Percentiles rank a stretch among this genome's conserved stretches.
phyloP scores from a whole-genome alignment of 768 basidiomycete genomes.

The Leccinum subgranulosum region DNA sequence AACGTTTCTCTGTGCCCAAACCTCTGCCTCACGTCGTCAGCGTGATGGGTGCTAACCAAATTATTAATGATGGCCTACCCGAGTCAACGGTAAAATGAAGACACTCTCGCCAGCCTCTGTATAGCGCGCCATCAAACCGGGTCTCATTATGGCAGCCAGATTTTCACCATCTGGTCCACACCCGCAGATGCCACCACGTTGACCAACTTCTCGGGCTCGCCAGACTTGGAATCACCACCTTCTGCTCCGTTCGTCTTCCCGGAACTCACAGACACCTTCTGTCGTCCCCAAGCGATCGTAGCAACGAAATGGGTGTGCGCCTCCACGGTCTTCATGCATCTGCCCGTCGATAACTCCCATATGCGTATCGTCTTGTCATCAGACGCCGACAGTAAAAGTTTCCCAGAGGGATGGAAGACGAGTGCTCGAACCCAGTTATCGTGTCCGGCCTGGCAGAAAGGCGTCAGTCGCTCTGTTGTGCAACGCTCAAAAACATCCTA shows the following conservation, averaged over 20 bases:
- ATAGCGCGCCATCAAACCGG: constrained; percentile 5
- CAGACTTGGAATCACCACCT: constrained; percentile 32
- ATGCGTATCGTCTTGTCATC: constrained; percentile 91
- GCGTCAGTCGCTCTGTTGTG: constrained; percentile 3
- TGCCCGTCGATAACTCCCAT: constrained; percentile 84
- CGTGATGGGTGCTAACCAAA: not conserved
- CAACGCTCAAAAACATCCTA: constrained; percentile 31
- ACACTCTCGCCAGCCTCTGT: constrained; percentile 13
- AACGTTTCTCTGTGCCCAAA: constrained; percentile 12
- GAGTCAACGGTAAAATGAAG: constrained; percentile 11
- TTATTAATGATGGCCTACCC: constrained; percentile 13
- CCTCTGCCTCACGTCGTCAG: constrained; percentile 10
- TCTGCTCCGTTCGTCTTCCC: constrained; percentile 37
- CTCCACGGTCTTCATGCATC: constrained; percentile 83
- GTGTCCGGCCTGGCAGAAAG: constrained; percentile 57
- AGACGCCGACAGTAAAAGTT: constrained; percentile 85
- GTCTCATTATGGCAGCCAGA: constrained; percentile 52
- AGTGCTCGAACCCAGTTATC: constrained; percentile 91
- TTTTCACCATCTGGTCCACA: constrained; percentile 64
- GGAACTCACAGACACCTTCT: constrained; percentile 40
- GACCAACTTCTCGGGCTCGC: constrained; percentile 53
- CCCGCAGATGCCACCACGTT: constrained; percentile 70
- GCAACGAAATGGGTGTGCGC: constrained; percentile 85
- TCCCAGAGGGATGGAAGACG: constrained; percentile 87
- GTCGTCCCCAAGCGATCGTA: constrained; percentile 77